Conservation (phyloP, 2,329 filamentous ascomycete genomes). For the Tolypocladium ovalisporum region DNA sequence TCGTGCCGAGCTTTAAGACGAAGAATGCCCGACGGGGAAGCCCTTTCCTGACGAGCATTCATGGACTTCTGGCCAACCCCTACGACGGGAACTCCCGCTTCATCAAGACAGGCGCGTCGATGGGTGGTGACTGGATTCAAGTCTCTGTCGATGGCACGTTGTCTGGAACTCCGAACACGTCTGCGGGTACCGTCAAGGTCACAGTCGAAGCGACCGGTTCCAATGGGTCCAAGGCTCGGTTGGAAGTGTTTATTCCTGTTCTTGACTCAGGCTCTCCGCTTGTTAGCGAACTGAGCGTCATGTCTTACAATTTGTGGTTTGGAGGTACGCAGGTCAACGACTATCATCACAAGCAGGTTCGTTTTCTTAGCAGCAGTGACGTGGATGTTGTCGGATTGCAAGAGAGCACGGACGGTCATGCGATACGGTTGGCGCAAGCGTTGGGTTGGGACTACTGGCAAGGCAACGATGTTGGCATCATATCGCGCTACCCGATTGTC, state of each 20-base stretch:
- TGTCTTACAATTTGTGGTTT: conserved; percentile 26
- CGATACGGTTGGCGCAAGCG: conserved; percentile 20
- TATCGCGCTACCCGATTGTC: conserved; percentile 26
- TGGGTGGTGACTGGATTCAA: conserved; percentile 16
- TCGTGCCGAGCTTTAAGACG: conserved; percentile 13
- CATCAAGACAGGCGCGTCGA: conserved; percentile 7
- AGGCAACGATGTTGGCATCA: conserved; percentile 18
- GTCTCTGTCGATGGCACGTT: conserved; percentile 18
- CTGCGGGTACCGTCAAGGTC: conserved; percentile 1
- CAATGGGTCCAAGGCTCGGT: conserved; percentile 8
- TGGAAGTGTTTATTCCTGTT: conserved; percentile 19
- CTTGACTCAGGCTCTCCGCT: conserved; percentile 10
- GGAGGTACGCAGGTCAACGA: conserved; percentile 23
- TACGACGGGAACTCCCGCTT: conserved; percentile 10
- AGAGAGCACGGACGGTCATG: conserved; percentile 20
- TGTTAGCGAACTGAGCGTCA: conserved; percentile 18
- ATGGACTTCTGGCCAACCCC: conserved; percentile 17
- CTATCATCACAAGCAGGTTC: conserved; percentile 27
- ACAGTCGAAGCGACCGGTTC: conserved; percentile 14
- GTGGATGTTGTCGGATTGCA: conserved; percentile 26
- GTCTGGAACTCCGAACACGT: conserved; percentile 17
- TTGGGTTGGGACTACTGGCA: conserved; percentile 26
- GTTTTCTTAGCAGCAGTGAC: conserved; percentile 18
- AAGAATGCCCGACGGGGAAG: conserved; percentile 21
- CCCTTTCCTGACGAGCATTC: conserved; percentile 16